Percentiles rank a stretch among this genome's conserved stretches.
Conservation (phyloP, 2,329 filamentous ascomycete species). For the Achaetomium macrosporum region DNA sequence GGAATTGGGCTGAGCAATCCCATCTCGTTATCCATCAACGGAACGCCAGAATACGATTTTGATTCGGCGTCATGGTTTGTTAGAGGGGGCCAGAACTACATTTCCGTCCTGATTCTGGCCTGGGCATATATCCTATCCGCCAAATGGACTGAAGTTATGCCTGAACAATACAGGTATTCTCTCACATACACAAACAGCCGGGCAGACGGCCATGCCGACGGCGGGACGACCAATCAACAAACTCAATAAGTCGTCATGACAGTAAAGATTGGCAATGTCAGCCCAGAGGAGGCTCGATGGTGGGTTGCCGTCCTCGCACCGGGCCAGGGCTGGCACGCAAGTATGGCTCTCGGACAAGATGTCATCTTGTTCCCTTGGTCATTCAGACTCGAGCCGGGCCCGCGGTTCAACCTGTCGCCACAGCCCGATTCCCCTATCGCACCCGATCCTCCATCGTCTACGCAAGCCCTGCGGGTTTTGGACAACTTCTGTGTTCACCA, state of each 20-base stretch:
- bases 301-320: slow-evolving; percentile 15
- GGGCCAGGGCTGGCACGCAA: slow-evolving; percentile 18
- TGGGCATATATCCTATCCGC: slow-evolving; percentile 18
- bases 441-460: slow-evolving; percentile 11
- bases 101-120: slow-evolving; percentile 14
- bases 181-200: not conserved
- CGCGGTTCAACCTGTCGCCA: slow-evolving; percentile 1
- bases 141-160: slow-evolving; percentile 14
- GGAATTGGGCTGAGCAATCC: not conserved
- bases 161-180: not conserved
- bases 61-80: slow-evolving; percentile 4
- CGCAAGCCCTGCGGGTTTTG: slow-evolving; percentile 21
- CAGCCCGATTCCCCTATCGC: not conserved
- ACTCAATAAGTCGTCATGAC: not conserved
- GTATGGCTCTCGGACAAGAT: not conserved
- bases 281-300: slow-evolving; percentile 10
- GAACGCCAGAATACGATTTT: not conserved
- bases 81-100: slow-evolving; percentile 10
- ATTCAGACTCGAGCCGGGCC: slow-evolving; percentile 3
- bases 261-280: slow-evolving; percentile 1
- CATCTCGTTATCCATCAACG: not conserved
- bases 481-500: slow-evolving; percentile 21
- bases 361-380: slow-evolving; percentile 21
- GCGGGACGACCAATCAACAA: not conserved
- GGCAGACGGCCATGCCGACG: not conserved